Base-by-base conservation (phyloP, 257 asterid genomes). In the Jacaranda copaia region DNA sequence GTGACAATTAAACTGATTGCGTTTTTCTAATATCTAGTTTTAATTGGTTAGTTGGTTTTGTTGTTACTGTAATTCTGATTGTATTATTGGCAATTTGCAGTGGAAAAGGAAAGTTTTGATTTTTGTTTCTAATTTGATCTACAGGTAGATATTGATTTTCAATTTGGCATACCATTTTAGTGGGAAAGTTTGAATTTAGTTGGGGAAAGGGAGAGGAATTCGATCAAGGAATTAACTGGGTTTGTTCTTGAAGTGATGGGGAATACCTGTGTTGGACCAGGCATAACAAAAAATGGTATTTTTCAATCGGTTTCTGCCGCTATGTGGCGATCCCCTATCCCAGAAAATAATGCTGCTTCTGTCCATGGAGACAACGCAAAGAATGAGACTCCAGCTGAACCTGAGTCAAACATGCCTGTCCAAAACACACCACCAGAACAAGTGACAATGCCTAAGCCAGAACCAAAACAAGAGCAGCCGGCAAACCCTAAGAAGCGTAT, bases 221-320 rank as follows among this genome's bases (percentile, higher is more conserved):
- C 76, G 78, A 61, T 62, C 68, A 43, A 76, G 79, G 56, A 66
- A n/a, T 79, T 72, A 79, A 61, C 81, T 81, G 36, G 43, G 51
- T 45, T 59, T 66, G 69, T 42, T 51, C 5, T 52, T 12, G 68
- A 70, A 65, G 85, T 79, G 74, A 94, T 94, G 98, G 98, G 98
- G 81, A 94, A 94, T 81, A 92, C 92, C 84, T 94, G 98, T 81
- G 97, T 92, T 70, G 98, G 98, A 76, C 98, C 98, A 3, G 86
- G 84, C 77, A 82, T 91, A 45, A 75, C 93, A 1, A 94, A 87
- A 76, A 94, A 80, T 79, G 81, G 91, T n/a, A 75, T 94, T 36
- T 72, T 94, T 38, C 96, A 93, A 86, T 93, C 98, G 3, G 94
- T 93, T 70, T 92, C 97, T 42, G 97, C 93, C 7, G 96, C 94